phyloP scores from a whole-genome alignment of 805 yeast genomes.

The Metschnikowia cerradonensis region DNA sequence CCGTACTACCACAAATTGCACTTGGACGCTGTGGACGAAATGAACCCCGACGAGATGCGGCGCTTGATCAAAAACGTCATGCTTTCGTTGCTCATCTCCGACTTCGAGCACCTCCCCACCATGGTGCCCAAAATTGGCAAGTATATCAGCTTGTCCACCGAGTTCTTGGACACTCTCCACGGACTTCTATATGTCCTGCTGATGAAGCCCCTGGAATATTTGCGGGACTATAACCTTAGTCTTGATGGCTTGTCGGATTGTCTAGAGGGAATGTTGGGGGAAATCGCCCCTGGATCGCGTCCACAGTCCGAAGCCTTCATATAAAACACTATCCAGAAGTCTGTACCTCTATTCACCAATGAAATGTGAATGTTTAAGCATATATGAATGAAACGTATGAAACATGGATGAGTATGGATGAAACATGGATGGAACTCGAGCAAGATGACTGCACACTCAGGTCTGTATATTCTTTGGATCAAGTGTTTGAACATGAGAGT shows the following conservation, averaged over 20 bases:
- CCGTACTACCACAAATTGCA: slow-evolving; percentile 24
- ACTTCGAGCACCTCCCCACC: slow-evolving; percentile 26
- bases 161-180: slow-evolving; percentile 34
- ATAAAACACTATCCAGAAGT: no score
- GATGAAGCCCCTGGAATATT: slow-evolving; percentile 27
- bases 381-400: no score
- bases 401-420: no score
- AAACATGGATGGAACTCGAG: no score
- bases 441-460: no score
- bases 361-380: no score
- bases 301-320: no score
- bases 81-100: slow-evolving; percentile 31
- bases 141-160: slow-evolving; percentile 21
- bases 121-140: slow-evolving; percentile 26
- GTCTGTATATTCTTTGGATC: no score
- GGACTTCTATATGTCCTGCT: slow-evolving; percentile 20
- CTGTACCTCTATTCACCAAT: no score
- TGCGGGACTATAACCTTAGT: slow-evolving; percentile 15
- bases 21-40: slow-evolving; percentile 27
- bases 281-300: background rate
- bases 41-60: slow-evolving; percentile 26
- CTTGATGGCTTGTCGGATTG: slow-evolving; percentile 20
- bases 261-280: slow-evolving; percentile 24
- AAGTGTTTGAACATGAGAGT: no score
- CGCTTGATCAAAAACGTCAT: slow-evolving; percentile 32